phyloP scores from a whole-genome alignment of 805 yeast species.

The Tetrapisispora phaffii region DNA sequence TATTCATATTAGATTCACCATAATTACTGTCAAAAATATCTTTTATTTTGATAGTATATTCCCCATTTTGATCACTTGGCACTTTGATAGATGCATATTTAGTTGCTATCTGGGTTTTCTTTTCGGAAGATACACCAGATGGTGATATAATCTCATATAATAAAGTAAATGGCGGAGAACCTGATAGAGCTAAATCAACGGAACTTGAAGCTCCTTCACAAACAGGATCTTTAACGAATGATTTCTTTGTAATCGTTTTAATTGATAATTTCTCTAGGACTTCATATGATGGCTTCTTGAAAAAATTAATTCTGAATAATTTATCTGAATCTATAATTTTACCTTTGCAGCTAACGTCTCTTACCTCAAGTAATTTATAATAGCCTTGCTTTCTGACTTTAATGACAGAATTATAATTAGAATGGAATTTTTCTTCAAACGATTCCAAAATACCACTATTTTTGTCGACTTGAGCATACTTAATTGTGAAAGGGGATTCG shows the following conservation, averaged over 20 bases:
- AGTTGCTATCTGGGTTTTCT: slow-evolving; percentile 41
- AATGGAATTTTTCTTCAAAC: slow-evolving; percentile 15
- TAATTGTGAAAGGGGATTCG: slow-evolving; percentile 41
- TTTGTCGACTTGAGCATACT: slow-evolving; percentile 27
- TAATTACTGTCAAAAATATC: slow-evolving; percentile 61
- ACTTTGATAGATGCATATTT: slow-evolving; percentile 40
- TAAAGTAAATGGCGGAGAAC: slow-evolving; percentile 58
- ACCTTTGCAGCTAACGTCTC: slow-evolving; percentile 46
- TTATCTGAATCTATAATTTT: slow-evolving; percentile 28
- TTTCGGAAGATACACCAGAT: slow-evolving; percentile 35
- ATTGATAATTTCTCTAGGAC: slow-evolving; percentile 30
- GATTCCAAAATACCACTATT: slow-evolving; percentile 22
- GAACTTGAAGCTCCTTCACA: slow-evolving; percentile 42
- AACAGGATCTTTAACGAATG: slow-evolving; percentile 31
- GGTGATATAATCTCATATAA: slow-evolving; percentile 57
- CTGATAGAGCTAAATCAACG: slow-evolving; percentile 43
- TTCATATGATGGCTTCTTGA: slow-evolving; percentile 37
- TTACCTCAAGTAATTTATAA: slow-evolving; percentile 37
- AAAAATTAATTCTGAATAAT: slow-evolving; percentile 34
- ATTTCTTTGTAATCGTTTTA: slow-evolving; percentile 13
- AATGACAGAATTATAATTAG: slow-evolving; percentile 29
- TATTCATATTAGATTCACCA: slow-evolving; percentile 30
- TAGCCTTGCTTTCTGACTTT: slow-evolving; percentile 37
- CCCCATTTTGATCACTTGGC: slow-evolving; percentile 43
- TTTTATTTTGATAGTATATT: slow-evolving; percentile 48